Conservation (phyloP, 1,284 basidiomycete species). For the Porodaedalea pini region DNA sequence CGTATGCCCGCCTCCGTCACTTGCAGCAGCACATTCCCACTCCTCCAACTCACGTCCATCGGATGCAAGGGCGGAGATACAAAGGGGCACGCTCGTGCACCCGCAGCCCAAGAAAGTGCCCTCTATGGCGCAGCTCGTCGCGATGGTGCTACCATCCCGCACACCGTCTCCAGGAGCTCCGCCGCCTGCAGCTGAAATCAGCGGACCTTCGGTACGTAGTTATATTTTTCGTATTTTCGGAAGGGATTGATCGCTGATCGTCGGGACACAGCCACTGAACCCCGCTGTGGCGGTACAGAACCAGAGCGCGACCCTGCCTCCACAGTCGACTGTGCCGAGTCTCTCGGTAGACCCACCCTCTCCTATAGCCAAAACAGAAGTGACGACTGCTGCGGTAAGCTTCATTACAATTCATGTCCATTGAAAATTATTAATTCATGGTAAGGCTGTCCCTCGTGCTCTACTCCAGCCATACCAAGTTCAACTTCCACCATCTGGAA, state of each 20-base stretch:
- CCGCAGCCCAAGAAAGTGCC: constrained; percentile 17
- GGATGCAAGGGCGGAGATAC: background rate
- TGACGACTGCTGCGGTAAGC: background rate
- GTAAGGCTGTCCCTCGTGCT: background rate
- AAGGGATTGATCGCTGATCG: background rate
- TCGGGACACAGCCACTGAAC: background rate
- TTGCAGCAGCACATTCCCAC: background rate
- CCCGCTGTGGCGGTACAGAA: background rate
- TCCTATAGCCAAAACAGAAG: background rate
- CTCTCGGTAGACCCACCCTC: constrained; percentile 1
- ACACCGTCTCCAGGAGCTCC: constrained; percentile 10
- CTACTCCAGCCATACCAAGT: constrained; percentile 10
- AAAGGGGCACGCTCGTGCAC: constrained; percentile 4
- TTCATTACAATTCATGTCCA: background rate
- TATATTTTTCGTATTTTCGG: background rate
- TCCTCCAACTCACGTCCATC: background rate
- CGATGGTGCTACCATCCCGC: constrained; percentile 16
- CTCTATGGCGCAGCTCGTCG: constrained; percentile 17
- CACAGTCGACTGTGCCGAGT: background rate
- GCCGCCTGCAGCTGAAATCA: background rate
- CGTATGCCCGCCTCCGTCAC: background rate
- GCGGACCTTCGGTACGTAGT: background rate
- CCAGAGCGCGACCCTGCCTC: background rate
- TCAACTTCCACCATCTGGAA: constrained; percentile 2
- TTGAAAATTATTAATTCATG: background rate